Conservation (phyloP, 768 basidiomycete species). For the Lactarius quietus region DNA sequence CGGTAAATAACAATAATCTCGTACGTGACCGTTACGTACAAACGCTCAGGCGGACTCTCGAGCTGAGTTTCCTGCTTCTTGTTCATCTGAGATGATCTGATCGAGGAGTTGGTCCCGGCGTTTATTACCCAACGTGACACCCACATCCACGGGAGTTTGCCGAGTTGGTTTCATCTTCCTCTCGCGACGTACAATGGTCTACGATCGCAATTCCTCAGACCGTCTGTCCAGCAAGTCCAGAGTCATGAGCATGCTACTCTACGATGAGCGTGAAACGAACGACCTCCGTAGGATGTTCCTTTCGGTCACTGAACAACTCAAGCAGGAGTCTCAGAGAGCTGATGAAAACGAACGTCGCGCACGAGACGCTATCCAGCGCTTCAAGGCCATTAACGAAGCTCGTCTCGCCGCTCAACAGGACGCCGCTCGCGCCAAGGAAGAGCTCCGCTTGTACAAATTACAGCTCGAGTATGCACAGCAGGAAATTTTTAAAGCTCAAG, state of each 20-base stretch:
- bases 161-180: slow-evolving; percentile 12
- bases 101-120: neutral
- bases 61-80: slow-evolving; percentile 16
- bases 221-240: slow-evolving; percentile 21
- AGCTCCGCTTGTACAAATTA: slow-evolving; percentile 53
- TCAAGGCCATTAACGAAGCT: slow-evolving; percentile 34
- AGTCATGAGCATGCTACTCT: slow-evolving; percentile 33
- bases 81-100: neutral
- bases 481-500: slow-evolving; percentile 55
- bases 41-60: slow-evolving; percentile 19
- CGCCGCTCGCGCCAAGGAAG: slow-evolving; percentile 39
- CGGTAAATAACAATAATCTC: slow-evolving; percentile 1
- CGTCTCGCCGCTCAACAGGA: slow-evolving; percentile 33
- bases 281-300: slow-evolving; percentile 39
- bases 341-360: slow-evolving; percentile 36
- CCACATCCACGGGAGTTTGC: slow-evolving; percentile 5
- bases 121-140: neutral
- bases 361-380: slow-evolving; percentile 32
- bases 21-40: neutral
- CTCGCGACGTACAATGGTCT: neutral
- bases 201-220: slow-evolving; percentile 19
- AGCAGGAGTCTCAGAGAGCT: slow-evolving; percentile 37
- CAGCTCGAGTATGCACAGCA: slow-evolving; percentile 57
- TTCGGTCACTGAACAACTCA: slow-evolving; percentile 38
- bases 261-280: slow-evolving; percentile 41